A percentile compares a stretch with the other conserved stretches of the same genome.
phyloP scores from a whole-genome alignment of 345 rosid species.

The Brassica incana region DNA sequence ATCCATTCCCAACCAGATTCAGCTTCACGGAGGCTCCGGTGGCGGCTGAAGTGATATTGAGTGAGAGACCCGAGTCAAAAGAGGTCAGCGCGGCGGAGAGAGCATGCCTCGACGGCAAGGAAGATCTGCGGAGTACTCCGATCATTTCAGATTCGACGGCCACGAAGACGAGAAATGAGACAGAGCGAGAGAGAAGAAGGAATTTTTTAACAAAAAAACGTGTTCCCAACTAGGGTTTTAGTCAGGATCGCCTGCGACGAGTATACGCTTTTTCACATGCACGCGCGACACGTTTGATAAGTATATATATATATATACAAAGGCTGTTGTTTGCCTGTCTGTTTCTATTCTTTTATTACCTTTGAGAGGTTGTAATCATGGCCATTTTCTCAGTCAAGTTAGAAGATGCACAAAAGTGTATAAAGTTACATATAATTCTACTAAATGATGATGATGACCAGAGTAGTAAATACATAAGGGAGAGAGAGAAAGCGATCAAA shows the following conservation, averaged over 20 bases:
- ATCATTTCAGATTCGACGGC: conserved; percentile 33
- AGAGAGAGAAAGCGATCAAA: background rate
- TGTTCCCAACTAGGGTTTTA: conserved; percentile 25
- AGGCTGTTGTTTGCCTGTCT: background rate
- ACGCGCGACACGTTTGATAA: background rate
- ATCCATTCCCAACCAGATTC: conserved; percentile 12
- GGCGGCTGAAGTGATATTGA: conserved; percentile 21
- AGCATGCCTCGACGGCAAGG: conserved; percentile 3
- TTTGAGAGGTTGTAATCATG: background rate
- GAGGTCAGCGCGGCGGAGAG: conserved; percentile 11
- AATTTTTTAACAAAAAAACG: background rate
- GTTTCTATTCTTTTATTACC: background rate
- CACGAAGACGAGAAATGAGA: background rate
- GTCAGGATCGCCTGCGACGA: background rate
- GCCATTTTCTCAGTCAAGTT: background rate
- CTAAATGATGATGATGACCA: conserved; percentile 9
- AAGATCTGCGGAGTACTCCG: conserved; percentile 30
- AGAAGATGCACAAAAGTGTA: background rate
- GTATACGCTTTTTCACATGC: background rate
- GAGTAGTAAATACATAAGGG: conserved; percentile 14
- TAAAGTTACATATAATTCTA: conserved; percentile 29
- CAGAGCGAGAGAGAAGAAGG: background rate
- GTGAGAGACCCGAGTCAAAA: conserved; percentile 5
- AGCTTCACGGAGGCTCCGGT: conserved; percentile 4
- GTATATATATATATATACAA: background rate